Evolutionary conservation across 495 filamentous ascomycete species (phyloP), one percentile per base, ranked within the genome.

Genomic region (Aspergillus carlsbadensis): DNA sequence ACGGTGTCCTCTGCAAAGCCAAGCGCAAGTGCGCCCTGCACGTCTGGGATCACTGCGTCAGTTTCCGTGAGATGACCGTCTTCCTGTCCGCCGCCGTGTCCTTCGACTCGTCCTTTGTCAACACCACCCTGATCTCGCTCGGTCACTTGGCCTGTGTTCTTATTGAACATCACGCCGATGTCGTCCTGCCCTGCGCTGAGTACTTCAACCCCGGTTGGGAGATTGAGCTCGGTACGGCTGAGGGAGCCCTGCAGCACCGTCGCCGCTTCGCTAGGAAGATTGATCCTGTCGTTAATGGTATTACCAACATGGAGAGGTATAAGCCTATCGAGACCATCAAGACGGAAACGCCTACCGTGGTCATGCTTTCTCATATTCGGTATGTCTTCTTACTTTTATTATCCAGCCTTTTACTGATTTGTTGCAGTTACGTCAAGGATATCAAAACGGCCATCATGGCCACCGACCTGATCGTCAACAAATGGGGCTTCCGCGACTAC

Each of bases 171-270:
- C 82, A 87, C 58, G 84, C 83, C 2, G 84, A 87, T 59, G 80
- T 83, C 29, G 74, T 86, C n/a, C 68, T 84, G 10, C 84, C 84
- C 7, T 87, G 84, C 69, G 81, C 82, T 0, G 78, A 83, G 47
- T 82, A 83, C 68, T 87, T 86, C 67, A 87, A 87, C 51, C 84
- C 84, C 8, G 81, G 80, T n/a, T 87, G 84, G 84, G 84, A 87
- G 60, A 70, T 81, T 5, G 84, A 86, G 59, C 81, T 85, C 24
- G 84, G 84, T 26, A 84, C 79, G 3, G 75, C 77, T 52, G 71
- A 82, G 59, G 81, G 81, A 36, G 67, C 69, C 0, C 65, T 86
- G 24, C 76, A 79, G 40, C 84, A 86, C 61, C 79, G 81, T 18
- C 78, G 78, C 43, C 72, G 67, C 2, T 87, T 86, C 63, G 63